These are phyloP conservation scores for Suhomyces yuchorum DNA, from an alignment of 1,139 yeast species.

Conservation along the genomic window DNA sequence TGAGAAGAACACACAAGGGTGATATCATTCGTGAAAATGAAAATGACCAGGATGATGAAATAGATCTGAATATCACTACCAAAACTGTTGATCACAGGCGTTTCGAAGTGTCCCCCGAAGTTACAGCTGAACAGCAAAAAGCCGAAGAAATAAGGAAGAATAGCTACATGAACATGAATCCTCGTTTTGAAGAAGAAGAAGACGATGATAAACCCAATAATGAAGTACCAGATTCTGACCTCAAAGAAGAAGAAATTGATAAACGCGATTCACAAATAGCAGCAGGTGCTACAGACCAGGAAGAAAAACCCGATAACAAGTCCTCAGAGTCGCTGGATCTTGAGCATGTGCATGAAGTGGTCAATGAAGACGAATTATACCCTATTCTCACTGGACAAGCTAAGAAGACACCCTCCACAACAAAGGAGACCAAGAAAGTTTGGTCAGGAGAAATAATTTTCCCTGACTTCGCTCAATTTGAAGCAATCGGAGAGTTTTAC, in stretches of 20 bases:
- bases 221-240: slow-evolving; percentile 9
- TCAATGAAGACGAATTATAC: slow-evolving; percentile 13
- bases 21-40: slow-evolving; percentile 58
- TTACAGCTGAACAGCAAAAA: slow-evolving; percentile 2
- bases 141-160: slow-evolving; percentile 9
- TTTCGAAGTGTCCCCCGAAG: slow-evolving; percentile 24
- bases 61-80: slow-evolving; percentile 39
- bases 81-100: slow-evolving; percentile 47
- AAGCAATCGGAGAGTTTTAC: slow-evolving; percentile 46
- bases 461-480: slow-evolving; percentile 55
- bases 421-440: slow-evolving; percentile 18
- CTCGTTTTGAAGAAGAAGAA: slow-evolving; percentile 23
- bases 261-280: not conserved
- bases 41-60: slow-evolving; percentile 27
- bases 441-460: slow-evolving; percentile 63
- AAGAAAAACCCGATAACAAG: slow-evolving; percentile 7
- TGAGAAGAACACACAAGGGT: slow-evolving; percentile 82
- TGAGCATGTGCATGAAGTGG: slow-evolving; percentile 12
- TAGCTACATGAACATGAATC: slow-evolving; percentile 19
- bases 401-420: not conserved
- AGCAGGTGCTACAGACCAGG: not conserved
- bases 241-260: slow-evolving; percentile 2
- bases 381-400: slow-evolving; percentile 10
- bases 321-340: slow-evolving; percentile 14
- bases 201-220: slow-evolving; percentile 21